Conservation (phyloP, 2,329 filamentous ascomycete genomes). For the Fusarium chlamydosporum region DNA sequence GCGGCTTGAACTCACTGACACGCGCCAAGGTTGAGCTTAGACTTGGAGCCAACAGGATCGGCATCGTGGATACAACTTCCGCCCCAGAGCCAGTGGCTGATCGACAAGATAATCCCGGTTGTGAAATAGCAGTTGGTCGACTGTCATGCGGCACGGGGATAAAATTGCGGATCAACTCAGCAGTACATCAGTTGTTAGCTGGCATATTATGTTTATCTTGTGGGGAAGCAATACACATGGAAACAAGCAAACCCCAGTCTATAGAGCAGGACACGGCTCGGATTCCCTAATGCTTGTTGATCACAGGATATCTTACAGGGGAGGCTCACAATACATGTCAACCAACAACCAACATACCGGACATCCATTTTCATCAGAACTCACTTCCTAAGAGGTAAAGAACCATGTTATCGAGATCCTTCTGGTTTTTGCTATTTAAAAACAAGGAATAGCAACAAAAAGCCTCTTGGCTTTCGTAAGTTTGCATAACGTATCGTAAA, state of each 20-base stretch:
- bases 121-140: neutral
- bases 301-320: neutral
- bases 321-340: neutral
- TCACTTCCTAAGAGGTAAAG: neutral
- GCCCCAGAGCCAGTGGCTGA: rapidly evolving
- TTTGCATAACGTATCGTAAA: neutral
- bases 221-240: too few relatives aligned
- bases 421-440: neutral
- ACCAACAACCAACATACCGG: neutral
- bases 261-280: neutral
- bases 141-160: rapidly evolving
- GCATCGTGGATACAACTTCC: neutral
- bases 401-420: neutral
- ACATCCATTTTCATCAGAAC: neutral
- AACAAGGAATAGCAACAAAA: neutral
- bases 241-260: neutral
- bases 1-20: neutral
- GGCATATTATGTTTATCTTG: neutral
- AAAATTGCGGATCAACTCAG: neutral
- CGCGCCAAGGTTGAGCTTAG: neutral
- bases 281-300: neutral
- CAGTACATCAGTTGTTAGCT: neutral
- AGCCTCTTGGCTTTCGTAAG: neutral
- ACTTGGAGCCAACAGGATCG: neutral
- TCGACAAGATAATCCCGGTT: neutral